Evolutionary conservation across 306 rosid genomes (phyloP).

Genomic region (Senna siamea): DNA sequence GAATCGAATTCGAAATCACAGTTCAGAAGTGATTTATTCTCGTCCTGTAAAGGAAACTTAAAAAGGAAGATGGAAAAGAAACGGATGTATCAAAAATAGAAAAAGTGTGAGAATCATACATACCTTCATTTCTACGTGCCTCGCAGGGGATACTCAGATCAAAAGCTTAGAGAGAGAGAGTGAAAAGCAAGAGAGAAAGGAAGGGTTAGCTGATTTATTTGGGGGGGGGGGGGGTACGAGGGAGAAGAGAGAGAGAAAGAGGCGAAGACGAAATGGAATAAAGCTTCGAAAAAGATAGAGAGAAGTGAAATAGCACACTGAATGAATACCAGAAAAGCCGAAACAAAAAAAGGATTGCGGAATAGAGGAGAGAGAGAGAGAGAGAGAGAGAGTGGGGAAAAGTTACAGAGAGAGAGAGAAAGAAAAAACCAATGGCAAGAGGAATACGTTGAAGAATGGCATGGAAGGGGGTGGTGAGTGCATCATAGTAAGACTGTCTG

Average conservation of each 20-base stretch:
- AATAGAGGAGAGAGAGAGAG: too few relatives aligned
- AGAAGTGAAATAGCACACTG: constrained; percentile 26
- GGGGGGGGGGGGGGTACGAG: too few relatives aligned
- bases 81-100: constrained; percentile 31
- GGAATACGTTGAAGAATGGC: constrained; percentile 11
- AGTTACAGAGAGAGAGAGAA: constrained; percentile 30
- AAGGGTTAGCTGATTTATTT: too few relatives aligned
- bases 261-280: constrained; percentile 52
- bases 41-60: constrained; percentile 1
- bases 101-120: constrained; percentile 45
- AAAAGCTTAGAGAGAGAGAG: neutral
- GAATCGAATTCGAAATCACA: neutral
- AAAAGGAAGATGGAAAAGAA: constrained; percentile 1
- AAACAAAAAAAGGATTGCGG: constrained; percentile 73
- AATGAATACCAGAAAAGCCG: constrained; percentile 59
- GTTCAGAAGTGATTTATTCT: constrained; percentile 30
- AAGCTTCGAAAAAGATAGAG: constrained; percentile 47
- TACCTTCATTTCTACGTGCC: constrained; percentile 66
- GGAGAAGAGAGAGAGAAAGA: constrained; percentile 18
- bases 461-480: neutral
- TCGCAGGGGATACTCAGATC: constrained; percentile 37
- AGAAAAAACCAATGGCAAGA: neutral
- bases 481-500: neutral
- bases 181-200: neutral
- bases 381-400: constrained; percentile 65